Conservation (phyloP, 2,329 filamentous ascomycete species). For the Colletotrichum neosansevieriae region DNA sequence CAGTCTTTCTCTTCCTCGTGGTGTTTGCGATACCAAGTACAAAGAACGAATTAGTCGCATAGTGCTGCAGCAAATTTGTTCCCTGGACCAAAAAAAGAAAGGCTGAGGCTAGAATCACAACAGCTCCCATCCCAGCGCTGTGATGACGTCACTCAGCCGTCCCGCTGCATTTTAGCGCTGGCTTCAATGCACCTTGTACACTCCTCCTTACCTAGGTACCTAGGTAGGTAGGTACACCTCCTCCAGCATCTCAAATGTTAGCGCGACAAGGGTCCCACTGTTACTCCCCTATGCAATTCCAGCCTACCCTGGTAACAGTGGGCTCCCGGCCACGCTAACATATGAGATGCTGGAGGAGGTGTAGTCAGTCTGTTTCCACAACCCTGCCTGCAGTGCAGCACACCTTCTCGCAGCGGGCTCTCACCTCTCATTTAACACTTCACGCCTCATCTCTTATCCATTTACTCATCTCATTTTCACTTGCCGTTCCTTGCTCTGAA, state of each 20-base stretch:
- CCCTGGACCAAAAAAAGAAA: no score
- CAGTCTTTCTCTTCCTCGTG: neutral
- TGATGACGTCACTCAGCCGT: conserved; percentile 26
- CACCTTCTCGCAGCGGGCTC: neutral
- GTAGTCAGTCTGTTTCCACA: no score
- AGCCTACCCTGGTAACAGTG: no score
- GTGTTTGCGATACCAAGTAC: neutral
- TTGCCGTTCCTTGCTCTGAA: neutral
- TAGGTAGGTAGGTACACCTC: no score
- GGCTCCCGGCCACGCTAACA: no score
- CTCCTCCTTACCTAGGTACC: no score
- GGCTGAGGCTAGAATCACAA: conserved; percentile 20
- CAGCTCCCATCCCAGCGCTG: conserved; percentile 26
- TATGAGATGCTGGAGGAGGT: no score
- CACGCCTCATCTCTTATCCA: neutral
- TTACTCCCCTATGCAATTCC: no score
- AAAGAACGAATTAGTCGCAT: neutral
- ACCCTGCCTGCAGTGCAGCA: neutral
- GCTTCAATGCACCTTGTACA: conserved; percentile 16
- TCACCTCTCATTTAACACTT: neutral
- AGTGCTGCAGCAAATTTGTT: neutral
- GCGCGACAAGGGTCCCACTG: no score
- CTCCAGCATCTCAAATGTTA: no score
- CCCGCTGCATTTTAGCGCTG: conserved; percentile 15
- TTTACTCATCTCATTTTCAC: neutral